These are phyloP conservation scores for Murraya koenigii DNA, from an alignment of 345 rosid species.

Conservation along the genomic window DNA sequence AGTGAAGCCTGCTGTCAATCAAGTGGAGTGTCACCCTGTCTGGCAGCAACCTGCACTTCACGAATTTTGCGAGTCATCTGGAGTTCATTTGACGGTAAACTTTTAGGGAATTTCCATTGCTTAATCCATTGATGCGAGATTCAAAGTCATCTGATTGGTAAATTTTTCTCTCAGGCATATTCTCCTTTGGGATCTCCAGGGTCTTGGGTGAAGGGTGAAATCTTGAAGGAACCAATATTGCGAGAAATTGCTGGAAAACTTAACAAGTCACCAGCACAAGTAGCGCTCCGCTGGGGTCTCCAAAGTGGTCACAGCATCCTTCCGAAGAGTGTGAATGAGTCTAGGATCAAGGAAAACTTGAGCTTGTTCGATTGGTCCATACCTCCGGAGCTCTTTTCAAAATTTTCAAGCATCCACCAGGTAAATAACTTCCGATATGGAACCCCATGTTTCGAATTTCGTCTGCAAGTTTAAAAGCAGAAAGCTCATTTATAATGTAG, in stretches of 20 bases:
- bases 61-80: constrained; percentile 47
- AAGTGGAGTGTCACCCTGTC: constrained; percentile 59
- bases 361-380: constrained; percentile 53
- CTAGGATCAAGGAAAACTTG: constrained; percentile 45
- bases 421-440: constrained; percentile 20
- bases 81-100: constrained; percentile 50
- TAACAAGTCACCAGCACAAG: constrained; percentile 54
- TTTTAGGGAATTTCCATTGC: neutral
- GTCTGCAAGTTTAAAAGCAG: neutral
- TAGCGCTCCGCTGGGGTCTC: constrained; percentile 59
- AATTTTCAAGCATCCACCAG: constrained; percentile 45
- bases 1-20: constrained; percentile 59
- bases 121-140: neutral
- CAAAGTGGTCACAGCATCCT: constrained; percentile 56
- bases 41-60: constrained; percentile 65
- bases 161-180: constrained; percentile 36
- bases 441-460: neutral
- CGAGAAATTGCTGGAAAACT: constrained; percentile 41
- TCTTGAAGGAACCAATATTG: constrained; percentile 44
- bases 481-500: neutral
- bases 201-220: constrained; percentile 55
- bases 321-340: constrained; percentile 55
- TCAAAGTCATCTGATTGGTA: neutral
- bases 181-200: constrained; percentile 64
- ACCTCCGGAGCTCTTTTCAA: constrained; percentile 42